Base-by-base conservation (phyloP, 2,329 filamentous ascomycete species). In the Microdochium paspali region DNA sequence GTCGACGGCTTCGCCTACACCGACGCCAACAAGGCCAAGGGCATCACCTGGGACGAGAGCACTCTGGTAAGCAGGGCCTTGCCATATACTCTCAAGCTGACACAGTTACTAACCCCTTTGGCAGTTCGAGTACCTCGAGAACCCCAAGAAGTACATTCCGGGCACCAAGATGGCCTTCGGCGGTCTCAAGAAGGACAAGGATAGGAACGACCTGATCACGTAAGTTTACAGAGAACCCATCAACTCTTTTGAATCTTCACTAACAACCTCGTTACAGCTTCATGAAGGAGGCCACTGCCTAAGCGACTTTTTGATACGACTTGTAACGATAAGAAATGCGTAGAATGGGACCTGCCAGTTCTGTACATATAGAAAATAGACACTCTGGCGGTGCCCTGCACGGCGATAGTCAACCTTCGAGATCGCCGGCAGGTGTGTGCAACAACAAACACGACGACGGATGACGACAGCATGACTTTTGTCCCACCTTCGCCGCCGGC, bases 91-190 rank as follows among this genome's bases (percentile, higher is more conserved):
- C 44, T 23, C 26, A 25, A 55, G n/a, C 26, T 24, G 44, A 9
- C 44, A 42, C 18, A 20, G 50, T 40, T n/a, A 25, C 52, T 61
- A 50, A 61, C 51, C 7, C 10, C 24, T 20, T 23, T 10, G 15
- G 30, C 61, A 90, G 87, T 97, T 95, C 75, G 80, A 84, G 59
- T 98, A 98, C 84, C 90, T 98, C 65, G 93, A 98, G 83, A 97
- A 97, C 86, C 93, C 93, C 76, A 98, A 98, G 86, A 97, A 97
- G 82, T 98, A 90, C 84, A 96, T 98, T 58, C 93, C 93, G 61
- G 93, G 93, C 61, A 98, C 93, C 77, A 98, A 97, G 89, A 98
- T 98, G 93, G 93, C 93, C 64, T 98, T 97, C 69, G 93, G 93
- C 76, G 93, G 93, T 72, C 82, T 98, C 67, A 98, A 98, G 90